A percentile compares a stretch with the other conserved stretches of the same genome.
phyloP scores from a whole-genome alignment of 78 protist genomes.

The Dictyostelium firmibasis region DNA sequence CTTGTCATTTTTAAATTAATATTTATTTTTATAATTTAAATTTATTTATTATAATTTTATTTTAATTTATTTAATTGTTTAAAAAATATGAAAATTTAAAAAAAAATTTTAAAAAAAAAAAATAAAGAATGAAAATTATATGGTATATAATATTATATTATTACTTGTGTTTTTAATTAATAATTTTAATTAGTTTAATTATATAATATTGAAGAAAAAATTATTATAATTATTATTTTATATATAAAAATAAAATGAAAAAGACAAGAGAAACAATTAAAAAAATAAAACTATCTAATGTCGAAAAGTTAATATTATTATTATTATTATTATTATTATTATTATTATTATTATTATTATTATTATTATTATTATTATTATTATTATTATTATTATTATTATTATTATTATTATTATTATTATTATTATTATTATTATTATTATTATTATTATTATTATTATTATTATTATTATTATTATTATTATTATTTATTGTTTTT shows the following conservation, averaged over 20 bases:
- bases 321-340: neutral
- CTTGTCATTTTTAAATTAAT: neutral
- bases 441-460: no score
- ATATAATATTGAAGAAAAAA: no score
- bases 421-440: no score
- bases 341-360: neutral
- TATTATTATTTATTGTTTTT: neutral
- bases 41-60: neutral
- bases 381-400: no score
- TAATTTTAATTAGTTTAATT: neutral
- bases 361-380: no score
- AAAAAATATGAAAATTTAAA: neutral
- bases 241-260: neutral
- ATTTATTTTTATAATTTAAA: neutral
- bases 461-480: no score
- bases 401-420: no score
- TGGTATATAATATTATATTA: neutral
- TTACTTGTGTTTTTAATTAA: neutral
- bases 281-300: neutral
- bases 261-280: neutral
- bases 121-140: no score
- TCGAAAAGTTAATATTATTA: neutral
- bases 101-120: neutral
- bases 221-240: neutral
- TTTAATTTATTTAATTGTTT: neutral